Conservation (phyloP, 2,329 filamentous ascomycete genomes). For the Claviceps sp. region DNA sequence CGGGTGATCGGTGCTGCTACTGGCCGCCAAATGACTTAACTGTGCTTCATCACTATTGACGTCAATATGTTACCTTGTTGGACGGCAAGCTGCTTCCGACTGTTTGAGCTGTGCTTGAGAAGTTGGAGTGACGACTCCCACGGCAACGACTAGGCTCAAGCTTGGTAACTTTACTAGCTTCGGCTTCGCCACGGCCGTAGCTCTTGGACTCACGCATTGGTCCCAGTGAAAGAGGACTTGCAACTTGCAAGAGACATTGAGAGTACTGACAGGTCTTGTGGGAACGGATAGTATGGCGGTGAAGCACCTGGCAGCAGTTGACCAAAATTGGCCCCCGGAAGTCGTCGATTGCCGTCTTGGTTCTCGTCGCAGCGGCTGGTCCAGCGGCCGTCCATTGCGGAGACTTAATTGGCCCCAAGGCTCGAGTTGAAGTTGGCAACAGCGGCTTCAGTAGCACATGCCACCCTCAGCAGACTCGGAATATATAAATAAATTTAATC, state of each 20-base stretch:
- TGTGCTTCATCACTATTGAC: slow-evolving; percentile 1
- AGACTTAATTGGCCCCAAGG: slow-evolving; percentile 1
- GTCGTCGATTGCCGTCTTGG: background rate
- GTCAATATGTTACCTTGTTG: slow-evolving; percentile 2
- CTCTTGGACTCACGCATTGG: background rate
- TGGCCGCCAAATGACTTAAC: background rate
- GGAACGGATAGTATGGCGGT: slow-evolving; percentile 1
- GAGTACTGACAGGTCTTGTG: slow-evolving; percentile 2
- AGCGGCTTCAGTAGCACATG: background rate
- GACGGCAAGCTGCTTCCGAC: slow-evolving; percentile 17
- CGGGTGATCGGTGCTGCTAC: background rate
- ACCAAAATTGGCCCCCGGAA: background rate
- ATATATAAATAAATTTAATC: background rate
- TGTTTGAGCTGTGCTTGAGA: slow-evolving; percentile 15
- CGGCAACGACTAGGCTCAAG: slow-evolving; percentile 12
- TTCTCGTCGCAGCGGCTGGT: slow-evolving; percentile 3
- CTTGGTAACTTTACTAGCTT: slow-evolving; percentile 32
- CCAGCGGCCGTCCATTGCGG: slow-evolving; percentile 4
- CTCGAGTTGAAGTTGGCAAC: background rate
- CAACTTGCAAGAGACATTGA: slow-evolving; percentile 2
- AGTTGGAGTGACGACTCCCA: slow-evolving; percentile 14
- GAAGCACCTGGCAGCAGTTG: slow-evolving; percentile 13
- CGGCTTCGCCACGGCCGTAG: slow-evolving; percentile 19
- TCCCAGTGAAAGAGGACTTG: background rate
- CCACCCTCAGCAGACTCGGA: background rate